Percentiles rank a stretch among this genome's conserved stretches.
Evolutionary conservation across 2,329 filamentous ascomycete species (phyloP).

Genomic region (Penicillium sp.): DNA sequence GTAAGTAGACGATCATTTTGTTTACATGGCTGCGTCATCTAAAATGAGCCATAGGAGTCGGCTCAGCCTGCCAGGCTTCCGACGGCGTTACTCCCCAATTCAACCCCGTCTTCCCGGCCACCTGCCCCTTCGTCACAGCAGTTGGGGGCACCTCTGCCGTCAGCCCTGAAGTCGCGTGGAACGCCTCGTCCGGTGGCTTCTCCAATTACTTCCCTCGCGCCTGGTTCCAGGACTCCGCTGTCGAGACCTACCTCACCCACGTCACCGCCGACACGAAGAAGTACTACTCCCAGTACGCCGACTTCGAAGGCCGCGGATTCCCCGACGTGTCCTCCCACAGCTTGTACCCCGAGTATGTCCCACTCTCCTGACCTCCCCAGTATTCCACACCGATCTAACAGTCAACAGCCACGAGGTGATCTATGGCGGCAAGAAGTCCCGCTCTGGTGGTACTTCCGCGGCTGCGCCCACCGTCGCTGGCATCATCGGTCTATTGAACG

Average conservation of each 20-base stretch:
- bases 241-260: slow-evolving; percentile 48
- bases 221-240: slow-evolving; percentile 47
- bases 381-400: too few species aligned
- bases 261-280: slow-evolving; percentile 37
- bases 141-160: slow-evolving; percentile 59
- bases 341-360: slow-evolving; percentile 39
- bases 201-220: slow-evolving; percentile 52
- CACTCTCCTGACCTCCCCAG: too few species aligned
- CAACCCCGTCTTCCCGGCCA: slow-evolving; percentile 62
- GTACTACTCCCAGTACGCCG: slow-evolving; percentile 48
- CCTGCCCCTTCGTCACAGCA: slow-evolving; percentile 66
- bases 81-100: slow-evolving; percentile 58
- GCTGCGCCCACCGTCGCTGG: slow-evolving; percentile 58
- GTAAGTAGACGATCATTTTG: too few species aligned
- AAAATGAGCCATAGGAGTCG: slow-evolving; percentile 48
- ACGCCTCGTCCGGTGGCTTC: slow-evolving; percentile 50
- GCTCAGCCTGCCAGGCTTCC: slow-evolving; percentile 56
- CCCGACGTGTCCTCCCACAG: slow-evolving; percentile 62
- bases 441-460: slow-evolving; percentile 28
- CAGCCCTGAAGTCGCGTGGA: slow-evolving; percentile 49
- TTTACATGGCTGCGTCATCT: too few species aligned
- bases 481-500: slow-evolving; percentile 59
- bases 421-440: slow-evolving; percentile 7
- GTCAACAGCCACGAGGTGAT: slow-evolving; percentile 15
- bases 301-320: slow-evolving; percentile 51